Conservation (phyloP, 1,284 basidiomycete species). For the Leccinum pachyderme region DNA sequence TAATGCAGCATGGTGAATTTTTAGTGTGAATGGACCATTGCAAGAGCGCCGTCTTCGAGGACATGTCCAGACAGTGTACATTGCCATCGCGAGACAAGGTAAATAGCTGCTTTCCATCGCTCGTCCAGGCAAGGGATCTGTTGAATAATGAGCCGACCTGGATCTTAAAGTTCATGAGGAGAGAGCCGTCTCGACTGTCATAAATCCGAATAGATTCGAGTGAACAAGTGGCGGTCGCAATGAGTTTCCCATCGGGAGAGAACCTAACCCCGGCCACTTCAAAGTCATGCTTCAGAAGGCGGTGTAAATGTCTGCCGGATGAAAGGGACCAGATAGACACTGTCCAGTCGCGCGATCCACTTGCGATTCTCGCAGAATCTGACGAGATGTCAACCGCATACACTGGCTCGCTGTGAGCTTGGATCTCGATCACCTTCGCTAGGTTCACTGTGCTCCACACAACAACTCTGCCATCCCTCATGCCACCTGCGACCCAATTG, state of each 20-base stretch:
- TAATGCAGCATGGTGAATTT: neutral
- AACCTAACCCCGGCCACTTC: slow-evolving; percentile 7
- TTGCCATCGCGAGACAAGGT: neutral
- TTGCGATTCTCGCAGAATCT: neutral
- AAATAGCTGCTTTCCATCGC: neutral
- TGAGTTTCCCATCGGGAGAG: neutral
- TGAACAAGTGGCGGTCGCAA: slow-evolving; percentile 10
- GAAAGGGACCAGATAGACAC: neutral
- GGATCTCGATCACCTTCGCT: neutral
- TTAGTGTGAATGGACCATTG: neutral
- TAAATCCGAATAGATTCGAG: neutral
- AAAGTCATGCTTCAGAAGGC: slow-evolving; percentile 3
- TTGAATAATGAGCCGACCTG: neutral
- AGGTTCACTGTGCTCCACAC: neutral
- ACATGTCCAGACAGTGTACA: neutral
- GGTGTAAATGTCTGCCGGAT: neutral
- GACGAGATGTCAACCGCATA: neutral
- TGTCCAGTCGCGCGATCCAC: neutral
- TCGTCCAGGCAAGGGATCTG: neutral
- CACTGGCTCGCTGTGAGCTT: neutral
- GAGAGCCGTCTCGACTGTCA: neutral
- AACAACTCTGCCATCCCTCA: neutral
- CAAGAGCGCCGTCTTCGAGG: neutral
- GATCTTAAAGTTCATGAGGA: neutral
- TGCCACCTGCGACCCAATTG: neutral